Percentiles rank a stretch among this genome's conserved stretches.
Conservation (phyloP, 1,284 basidiomycete genomes). For the Moesziomyces aphidis region DNA sequence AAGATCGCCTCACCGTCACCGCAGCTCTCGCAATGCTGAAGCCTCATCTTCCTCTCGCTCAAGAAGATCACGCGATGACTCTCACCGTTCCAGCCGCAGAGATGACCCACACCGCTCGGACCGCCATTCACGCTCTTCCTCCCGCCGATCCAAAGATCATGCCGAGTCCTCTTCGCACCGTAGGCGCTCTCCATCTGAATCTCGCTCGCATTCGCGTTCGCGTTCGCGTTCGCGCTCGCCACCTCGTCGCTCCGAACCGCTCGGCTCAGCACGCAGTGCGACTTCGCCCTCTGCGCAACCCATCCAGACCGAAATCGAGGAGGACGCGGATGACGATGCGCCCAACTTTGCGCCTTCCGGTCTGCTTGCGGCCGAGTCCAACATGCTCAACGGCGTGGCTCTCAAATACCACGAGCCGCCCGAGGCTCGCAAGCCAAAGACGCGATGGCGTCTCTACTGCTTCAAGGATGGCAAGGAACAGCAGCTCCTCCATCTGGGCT, state of each 20-base stretch:
- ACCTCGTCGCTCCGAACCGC: background rate
- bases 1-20: background rate
- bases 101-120: background rate
- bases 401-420: constrained; percentile 99
- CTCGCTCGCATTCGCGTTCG: background rate
- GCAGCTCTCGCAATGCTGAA: background rate
- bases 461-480: constrained; percentile 94
- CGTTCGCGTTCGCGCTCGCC: background rate
- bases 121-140: background rate
- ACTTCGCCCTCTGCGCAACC: background rate
- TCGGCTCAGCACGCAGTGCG: background rate
- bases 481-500: constrained; percentile 63
- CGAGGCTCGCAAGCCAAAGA: constrained; percentile 89
- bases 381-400: constrained; percentile 81
- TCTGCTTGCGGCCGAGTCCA: constrained; percentile 82
- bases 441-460: constrained; percentile 94
- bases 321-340: constrained; percentile 66
- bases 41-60: constrained; percentile 10
- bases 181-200: constrained; percentile 14
- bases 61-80: constrained; percentile 8
- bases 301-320: constrained; percentile 4
- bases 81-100: background rate
- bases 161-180: constrained; percentile 6
- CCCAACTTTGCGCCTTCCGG: constrained; percentile 91
- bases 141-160: constrained; percentile 2